Conservation (phyloP, 2,329 filamentous ascomycete species). For the Penicillium decumbens region DNA sequence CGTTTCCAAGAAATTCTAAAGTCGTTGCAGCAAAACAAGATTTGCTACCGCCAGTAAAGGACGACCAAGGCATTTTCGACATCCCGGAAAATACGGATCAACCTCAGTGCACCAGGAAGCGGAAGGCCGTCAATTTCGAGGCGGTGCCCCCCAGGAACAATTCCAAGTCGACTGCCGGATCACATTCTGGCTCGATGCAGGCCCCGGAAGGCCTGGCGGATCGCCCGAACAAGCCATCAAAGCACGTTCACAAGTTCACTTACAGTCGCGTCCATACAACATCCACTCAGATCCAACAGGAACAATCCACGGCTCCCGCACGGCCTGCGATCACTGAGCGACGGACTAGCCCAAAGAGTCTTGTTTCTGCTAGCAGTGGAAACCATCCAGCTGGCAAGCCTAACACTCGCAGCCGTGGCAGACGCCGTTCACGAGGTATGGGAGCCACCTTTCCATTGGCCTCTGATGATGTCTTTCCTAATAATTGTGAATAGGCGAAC, state of each 20-base stretch:
- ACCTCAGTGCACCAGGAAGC: slow-evolving; percentile 7
- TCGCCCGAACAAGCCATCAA: slow-evolving; percentile 8
- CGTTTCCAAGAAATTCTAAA: background rate
- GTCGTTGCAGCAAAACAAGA: background rate
- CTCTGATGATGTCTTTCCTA: background rate
- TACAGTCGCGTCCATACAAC: slow-evolving; percentile 22
- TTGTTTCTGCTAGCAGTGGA: slow-evolving; percentile 29
- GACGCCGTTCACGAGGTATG: slow-evolving; percentile 30
- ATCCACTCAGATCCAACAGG: slow-evolving; percentile 8
- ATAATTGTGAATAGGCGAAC: slow-evolving; percentile 26
- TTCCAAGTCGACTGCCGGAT: background rate
- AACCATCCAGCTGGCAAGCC: slow-evolving; percentile 6
- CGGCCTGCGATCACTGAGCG: slow-evolving; percentile 13
- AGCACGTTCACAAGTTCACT: slow-evolving; percentile 19
- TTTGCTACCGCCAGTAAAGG: background rate
- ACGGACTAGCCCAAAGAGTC: slow-evolving; percentile 27
- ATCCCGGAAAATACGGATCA: background rate
- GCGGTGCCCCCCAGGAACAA: background rate
- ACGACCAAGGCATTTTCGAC: background rate
- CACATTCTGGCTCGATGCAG: background rate
- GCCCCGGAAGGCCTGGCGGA: slow-evolving; percentile 2
- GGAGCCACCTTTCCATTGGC: background rate
- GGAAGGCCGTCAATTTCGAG: slow-evolving; percentile 27
- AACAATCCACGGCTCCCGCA: slow-evolving; percentile 1
- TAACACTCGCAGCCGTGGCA: slow-evolving; percentile 13